Conservation (phyloP, 495 filamentous ascomycete genomes). For the Tirmania nivea region DNA sequence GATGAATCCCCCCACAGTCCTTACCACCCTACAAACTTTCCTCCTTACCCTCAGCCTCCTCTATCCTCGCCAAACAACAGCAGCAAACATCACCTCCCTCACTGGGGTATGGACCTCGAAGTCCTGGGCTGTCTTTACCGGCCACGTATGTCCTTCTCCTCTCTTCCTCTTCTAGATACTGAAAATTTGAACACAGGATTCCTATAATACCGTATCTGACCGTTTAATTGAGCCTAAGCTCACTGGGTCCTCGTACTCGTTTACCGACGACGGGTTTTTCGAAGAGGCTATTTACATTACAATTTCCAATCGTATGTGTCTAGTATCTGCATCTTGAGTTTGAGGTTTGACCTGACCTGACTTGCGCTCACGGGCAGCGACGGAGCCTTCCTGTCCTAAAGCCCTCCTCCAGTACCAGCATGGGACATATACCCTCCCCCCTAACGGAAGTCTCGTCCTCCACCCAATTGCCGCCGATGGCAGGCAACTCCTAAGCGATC, state of each 20-base stretch:
- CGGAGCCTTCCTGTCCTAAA: slow-evolving; percentile 39
- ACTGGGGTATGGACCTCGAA: slow-evolving; percentile 63
- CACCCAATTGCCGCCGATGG: slow-evolving; percentile 48
- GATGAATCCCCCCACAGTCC: too few species aligned
- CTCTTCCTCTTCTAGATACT: neutral
- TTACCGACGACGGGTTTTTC: slow-evolving; percentile 47
- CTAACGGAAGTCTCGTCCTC: slow-evolving; percentile 36
- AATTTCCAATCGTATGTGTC: slow-evolving; percentile 33
- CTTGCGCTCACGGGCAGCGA: slow-evolving; percentile 35
- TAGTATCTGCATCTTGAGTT: too few species aligned
- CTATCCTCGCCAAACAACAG: too few species aligned
- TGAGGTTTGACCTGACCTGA: too few species aligned
- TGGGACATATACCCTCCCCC: slow-evolving; percentile 31
- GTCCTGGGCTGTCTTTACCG: slow-evolving; percentile 47
- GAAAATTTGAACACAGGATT: slow-evolving; percentile 28
- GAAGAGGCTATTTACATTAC: slow-evolving; percentile 57
- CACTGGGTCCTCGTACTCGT: slow-evolving; percentile 67
- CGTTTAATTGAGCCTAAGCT: slow-evolving; percentile 43
- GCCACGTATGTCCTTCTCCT: slow-evolving; percentile 35
- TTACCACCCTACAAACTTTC: too few species aligned
- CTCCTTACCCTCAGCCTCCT: too few species aligned
- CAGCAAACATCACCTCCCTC: slow-evolving; percentile 20
- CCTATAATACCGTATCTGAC: slow-evolving; percentile 52
- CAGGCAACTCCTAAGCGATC: slow-evolving; percentile 46
- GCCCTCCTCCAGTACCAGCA: slow-evolving; percentile 66